Evolutionary conservation across 2,329 filamentous ascomycete genomes (phyloP).

Genomic region (Onygenales sp.): DNA sequence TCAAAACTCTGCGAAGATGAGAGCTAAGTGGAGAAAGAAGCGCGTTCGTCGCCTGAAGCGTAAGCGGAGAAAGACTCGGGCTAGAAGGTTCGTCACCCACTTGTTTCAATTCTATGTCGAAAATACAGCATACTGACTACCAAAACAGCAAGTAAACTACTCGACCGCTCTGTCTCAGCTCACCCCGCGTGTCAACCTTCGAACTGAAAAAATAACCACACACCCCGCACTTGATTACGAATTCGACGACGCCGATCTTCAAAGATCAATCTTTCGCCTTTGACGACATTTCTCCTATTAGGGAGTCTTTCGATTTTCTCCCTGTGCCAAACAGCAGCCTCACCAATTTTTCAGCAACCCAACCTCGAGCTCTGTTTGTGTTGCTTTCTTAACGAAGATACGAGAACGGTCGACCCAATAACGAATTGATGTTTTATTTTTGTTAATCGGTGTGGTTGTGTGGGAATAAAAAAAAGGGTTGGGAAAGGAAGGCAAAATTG

Average conservation of each 20-base stretch:
- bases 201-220: not conserved
- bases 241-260: too few species aligned
- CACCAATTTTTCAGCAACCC: not conserved
- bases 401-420: slow-evolving; percentile 11
- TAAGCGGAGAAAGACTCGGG: slow-evolving; percentile 99
- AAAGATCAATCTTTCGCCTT: too few species aligned
- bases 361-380: not conserved
- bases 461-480: slow-evolving; percentile 20
- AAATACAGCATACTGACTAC: slow-evolving; percentile 22
- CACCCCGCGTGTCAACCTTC: slow-evolving; percentile 4
- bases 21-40: slow-evolving; percentile 99
- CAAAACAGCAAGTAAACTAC: slow-evolving; percentile 56
- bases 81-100: slow-evolving; percentile 67
- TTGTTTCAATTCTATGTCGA: not conserved
- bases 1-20: slow-evolving; percentile 47
- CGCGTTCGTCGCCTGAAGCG: slow-evolving; percentile 96
- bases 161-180: slow-evolving; percentile 48
- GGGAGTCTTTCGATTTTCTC: too few species aligned
- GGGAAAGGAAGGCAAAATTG: not conserved
- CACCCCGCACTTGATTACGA: not conserved
- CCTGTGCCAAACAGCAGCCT: too few species aligned
- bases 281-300: too few species aligned
- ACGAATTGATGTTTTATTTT: not conserved
- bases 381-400: not conserved
- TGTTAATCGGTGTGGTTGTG: slow-evolving; percentile 19